Base-by-base conservation (phyloP, 352 stramenopile species). In the Lagenidium giganteum region DNA sequence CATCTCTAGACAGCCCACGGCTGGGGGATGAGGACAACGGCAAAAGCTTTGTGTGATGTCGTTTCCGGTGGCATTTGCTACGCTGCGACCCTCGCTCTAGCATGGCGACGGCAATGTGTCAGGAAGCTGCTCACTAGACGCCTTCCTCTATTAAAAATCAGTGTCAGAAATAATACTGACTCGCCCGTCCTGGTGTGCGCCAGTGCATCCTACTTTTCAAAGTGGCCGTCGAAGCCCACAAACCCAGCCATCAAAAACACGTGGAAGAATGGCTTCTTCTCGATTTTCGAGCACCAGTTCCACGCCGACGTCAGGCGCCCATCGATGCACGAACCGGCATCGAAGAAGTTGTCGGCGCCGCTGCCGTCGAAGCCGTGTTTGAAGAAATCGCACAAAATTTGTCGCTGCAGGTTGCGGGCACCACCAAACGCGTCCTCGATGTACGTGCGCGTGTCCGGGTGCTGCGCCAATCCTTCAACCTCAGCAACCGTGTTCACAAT, bases 361-460 rank as follows among this genome's bases (percentile, higher is more conserved):
- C 82, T 92, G 18, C 90, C 90, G 57, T 97, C 90, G 53, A 96
- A 97, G 3, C 71, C 89, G 59, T 95, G 80, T 62, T 95, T 95
- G 74, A 97, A 97, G 57, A 96, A 97, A 48, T 97, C 90, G 21
- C 52, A 63, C 23, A 97, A 61, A 25, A 97, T 87, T 14, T 54
- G 47, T 56, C 93, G 79, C 54, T 91, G 79, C 20, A 96, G 53
- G n/a, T 61, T 58, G 16, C 84, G 46, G 9, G 72, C 42, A 5
- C 67, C 68, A 8, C 71, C 83, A 54, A 92, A 96, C 23, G 67
- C 61, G 21, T 77, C 66, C 17, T 76, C 52, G 20, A 96, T 84
- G 60, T 95, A 96, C 25, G 51, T 40, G 16, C 62, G 52, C 16
- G 69, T 82, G 45, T 77, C 65, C 22, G 58, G 37, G 28, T 80